Base-by-base conservation (phyloP, 495 filamentous ascomycete species). In the Aspergillus heteromorphus region DNA sequence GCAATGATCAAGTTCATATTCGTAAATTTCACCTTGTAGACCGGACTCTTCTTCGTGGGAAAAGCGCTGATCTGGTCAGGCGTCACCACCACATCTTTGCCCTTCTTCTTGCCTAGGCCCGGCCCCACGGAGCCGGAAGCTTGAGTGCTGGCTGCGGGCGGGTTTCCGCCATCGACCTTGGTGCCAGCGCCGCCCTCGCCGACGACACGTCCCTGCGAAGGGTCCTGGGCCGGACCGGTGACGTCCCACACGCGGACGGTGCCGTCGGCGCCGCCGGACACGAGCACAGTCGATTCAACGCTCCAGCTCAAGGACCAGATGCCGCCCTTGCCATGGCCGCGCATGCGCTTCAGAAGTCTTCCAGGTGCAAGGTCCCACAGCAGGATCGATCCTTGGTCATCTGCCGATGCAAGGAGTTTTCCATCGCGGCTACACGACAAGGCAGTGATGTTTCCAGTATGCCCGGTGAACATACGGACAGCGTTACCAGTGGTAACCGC, bases 181-280 rank as follows among this genome's bases (percentile, higher is more conserved):
- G 79, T 69, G 62, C 79, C 67, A 47, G 76, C 53, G 45, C 79
- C 68, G 49, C 74, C 76, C 51, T 82, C 80, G 17, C 79, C 81
- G 47, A 85, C 75, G 14, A 80, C 73, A 49, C 84, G 84, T 13
- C 81, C 82, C 51, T 81, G 80, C 54, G 64, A 71, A 53, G 54
- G 73, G 56, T 71, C 85, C 54, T 83, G 78, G 13, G 79, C 60
- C 11, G 85, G 79, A 55, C 85, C 74, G 53, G 84, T 72, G n/a
- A 91, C 82, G 61, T 98, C 92, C 93, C 93, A 98, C 16, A 96
- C 75, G 9, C 93, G 87, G 14, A 97, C 91, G 0, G 91, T 96
- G 53, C 86, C 83, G 68, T 98, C 93, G n/a, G 89, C 84, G 21
- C 92, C 92, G 31, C 89, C 90, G 6, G 91, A 96, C 8, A 89